Conservation (phyloP, 2,329 filamentous ascomycete genomes). For the Colletotrichum gigasporum region DNA sequence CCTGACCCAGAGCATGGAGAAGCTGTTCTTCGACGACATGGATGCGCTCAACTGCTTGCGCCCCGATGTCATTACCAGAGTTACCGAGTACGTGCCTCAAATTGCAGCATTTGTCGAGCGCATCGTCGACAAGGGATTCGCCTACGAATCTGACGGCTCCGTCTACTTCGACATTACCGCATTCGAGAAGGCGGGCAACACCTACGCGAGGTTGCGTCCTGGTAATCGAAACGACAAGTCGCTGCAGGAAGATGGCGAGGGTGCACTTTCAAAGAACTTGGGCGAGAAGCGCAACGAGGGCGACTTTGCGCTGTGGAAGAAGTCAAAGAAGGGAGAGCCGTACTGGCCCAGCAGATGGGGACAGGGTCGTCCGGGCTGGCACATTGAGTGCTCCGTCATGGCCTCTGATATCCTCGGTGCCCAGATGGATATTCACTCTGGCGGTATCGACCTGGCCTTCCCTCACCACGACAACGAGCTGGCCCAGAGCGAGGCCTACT, state of each 20-base stretch:
- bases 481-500: constrained; percentile 91
- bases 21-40: constrained; percentile 91
- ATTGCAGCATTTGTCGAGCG: constrained; percentile 87
- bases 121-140: constrained; percentile 87
- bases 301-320: constrained; percentile 96
- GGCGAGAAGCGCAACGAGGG: constrained; percentile 77
- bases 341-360: constrained; percentile 92
- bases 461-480: constrained; percentile 95
- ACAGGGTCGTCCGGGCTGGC: constrained; percentile 89
- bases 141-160: constrained; percentile 82
- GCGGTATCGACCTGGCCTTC: constrained; percentile 90
- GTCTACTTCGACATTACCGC: constrained; percentile 93
- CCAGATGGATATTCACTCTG: constrained; percentile 91
- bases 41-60: constrained; percentile 83
- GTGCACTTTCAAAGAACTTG: constrained; percentile 73
- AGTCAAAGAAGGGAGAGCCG: constrained; percentile 90
- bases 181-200: constrained; percentile 86
- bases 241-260: constrained; percentile 89
- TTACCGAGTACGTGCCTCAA: constrained; percentile 91
- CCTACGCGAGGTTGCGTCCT: constrained; percentile 85
- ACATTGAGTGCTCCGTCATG: constrained; percentile 98
- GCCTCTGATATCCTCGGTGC: constrained; percentile 86
- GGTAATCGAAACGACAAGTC: constrained; percentile 86
- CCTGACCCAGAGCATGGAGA: constrained; percentile 86
- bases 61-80: constrained; percentile 84